Evolutionary conservation across 192 early-diverging fungal genomes (phyloP).

Genomic region (Hyaloraphidium curvatum): DNA sequence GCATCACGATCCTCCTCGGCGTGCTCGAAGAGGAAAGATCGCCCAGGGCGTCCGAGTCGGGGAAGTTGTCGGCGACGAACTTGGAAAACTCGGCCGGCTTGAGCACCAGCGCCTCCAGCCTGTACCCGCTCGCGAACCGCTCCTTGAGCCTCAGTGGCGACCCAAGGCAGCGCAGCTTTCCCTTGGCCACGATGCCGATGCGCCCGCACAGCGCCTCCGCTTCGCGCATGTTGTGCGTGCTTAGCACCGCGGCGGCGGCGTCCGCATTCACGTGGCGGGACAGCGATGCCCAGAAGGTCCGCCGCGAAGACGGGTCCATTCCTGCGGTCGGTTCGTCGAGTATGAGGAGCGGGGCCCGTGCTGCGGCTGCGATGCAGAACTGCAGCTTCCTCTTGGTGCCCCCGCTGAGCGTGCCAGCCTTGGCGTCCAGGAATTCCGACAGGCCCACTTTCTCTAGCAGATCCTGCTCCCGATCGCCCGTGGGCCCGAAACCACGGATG

Average conservation of each 20-base stretch:
- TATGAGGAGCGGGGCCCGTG: too few relatives aligned
- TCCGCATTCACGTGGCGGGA: too few relatives aligned
- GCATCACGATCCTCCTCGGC: too few relatives aligned
- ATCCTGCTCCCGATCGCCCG: conserved; percentile 5
- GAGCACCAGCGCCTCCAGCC: too few relatives aligned
- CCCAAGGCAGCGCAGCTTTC: conserved; percentile 20
- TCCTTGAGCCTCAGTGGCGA: conserved; percentile 28
- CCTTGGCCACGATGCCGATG: conserved; percentile 25
- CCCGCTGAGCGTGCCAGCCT: conserved; percentile 8
- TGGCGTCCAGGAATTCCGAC: conserved; percentile 9
- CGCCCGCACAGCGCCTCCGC: conserved; percentile 24
- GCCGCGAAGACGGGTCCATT: too few relatives aligned
- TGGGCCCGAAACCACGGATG: conserved; percentile 18
- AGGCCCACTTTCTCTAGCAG: conserved; percentile 18
- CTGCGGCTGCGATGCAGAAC: too few relatives aligned
- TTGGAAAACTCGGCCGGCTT: not conserved
- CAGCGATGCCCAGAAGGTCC: too few relatives aligned
- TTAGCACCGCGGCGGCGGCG: conserved; percentile 20
- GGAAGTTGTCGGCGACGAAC: not conserved
- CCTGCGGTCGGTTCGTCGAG: too few relatives aligned
- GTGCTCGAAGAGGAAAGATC: not conserved
- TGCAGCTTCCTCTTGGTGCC: conserved; percentile 11
- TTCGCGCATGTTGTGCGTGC: conserved; percentile 22
- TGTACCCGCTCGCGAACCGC: conserved; percentile 25
- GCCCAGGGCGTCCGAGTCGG: not conserved